Percentiles rank a stretch among this genome's conserved stretches.
phyloP scores from a whole-genome alignment of 192 early-diverging fungal genomes.

The Coemansia sp. region DNA sequence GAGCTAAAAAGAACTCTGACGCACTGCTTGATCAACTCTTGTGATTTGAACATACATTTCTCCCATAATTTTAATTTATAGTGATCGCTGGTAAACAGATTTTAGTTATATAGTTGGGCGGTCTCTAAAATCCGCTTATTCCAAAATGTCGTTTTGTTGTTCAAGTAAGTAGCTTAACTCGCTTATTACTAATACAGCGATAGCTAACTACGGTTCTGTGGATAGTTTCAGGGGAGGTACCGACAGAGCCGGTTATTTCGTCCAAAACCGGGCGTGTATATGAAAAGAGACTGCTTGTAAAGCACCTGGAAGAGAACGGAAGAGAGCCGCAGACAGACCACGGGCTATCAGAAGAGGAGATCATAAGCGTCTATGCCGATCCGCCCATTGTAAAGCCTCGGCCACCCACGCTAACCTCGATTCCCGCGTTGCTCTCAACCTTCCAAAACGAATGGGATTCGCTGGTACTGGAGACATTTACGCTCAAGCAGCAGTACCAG shows the following conservation, averaged over 20 bases:
- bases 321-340: constrained; percentile 80
- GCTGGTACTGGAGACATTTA: constrained; percentile 91
- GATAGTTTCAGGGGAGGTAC: constrained; percentile 89
- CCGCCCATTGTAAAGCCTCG: constrained; percentile 70
- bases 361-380: constrained; percentile 19
- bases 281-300: constrained; percentile 83
- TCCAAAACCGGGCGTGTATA: constrained; percentile 80
- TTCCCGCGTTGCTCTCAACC: constrained; percentile 81
- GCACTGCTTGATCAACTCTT: background rate
- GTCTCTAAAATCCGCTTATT: too few relatives aligned
- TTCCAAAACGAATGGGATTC: constrained; percentile 98
- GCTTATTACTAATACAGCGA: background rate
- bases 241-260: constrained; percentile 85
- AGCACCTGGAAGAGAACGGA: constrained; percentile 80
- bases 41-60: background rate
- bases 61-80: background rate
- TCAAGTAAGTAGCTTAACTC: constrained; percentile 23
- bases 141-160: constrained; percentile 38
- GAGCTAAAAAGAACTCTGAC: constrained; percentile 19
- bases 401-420: constrained; percentile 85
- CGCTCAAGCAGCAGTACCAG: constrained; percentile 88
- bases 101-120: too few relatives aligned
- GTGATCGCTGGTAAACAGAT: too few relatives aligned
- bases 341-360: constrained; percentile 50
- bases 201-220: background rate